Percentiles rank a stretch among this genome's conserved stretches.
These are phyloP conservation scores for Ziziphus jujuba DNA, from an alignment of 306 rosid genomes.

Conservation along the genomic window DNA sequence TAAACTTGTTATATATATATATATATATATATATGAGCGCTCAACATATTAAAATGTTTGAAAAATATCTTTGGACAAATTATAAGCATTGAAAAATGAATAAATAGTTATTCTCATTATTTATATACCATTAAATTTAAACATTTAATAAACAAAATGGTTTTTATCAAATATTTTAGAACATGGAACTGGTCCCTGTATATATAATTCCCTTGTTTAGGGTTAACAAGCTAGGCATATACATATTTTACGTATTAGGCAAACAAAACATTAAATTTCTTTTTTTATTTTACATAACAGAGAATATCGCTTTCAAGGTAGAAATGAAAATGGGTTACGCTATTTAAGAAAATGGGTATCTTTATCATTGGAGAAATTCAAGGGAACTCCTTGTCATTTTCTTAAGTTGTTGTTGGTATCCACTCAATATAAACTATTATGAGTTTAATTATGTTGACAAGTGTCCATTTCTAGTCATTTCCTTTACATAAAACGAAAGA, in stretches of 20 bases:
- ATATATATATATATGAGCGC: too few relatives aligned
- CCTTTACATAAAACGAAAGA: not conserved
- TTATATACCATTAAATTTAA: too few relatives aligned
- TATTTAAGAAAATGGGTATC: slow-evolving; percentile 13
- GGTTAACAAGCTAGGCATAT: not conserved
- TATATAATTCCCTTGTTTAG: slow-evolving; percentile 3
- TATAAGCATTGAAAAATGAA: too few relatives aligned
- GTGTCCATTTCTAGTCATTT: slow-evolving; percentile 15
- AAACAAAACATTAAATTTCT: not conserved
- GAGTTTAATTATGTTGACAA: slow-evolving; percentile 18
- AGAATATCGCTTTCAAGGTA: slow-evolving; percentile 35
- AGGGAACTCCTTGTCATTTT: slow-evolving; percentile 34
- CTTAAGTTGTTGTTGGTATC: slow-evolving; percentile 20
- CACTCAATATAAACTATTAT: slow-evolving; percentile 21
- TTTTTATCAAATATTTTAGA: too few relatives aligned
- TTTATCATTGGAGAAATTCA: slow-evolving; percentile 36
- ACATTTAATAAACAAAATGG: too few relatives aligned
- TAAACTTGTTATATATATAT: too few relatives aligned
- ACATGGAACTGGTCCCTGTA: too few relatives aligned
- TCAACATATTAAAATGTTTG: too few relatives aligned
- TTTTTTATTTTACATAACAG: slow-evolving; percentile 5
- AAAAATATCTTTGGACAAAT: too few relatives aligned
- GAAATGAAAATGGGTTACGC: slow-evolving; percentile 10
- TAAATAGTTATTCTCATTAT: too few relatives aligned
- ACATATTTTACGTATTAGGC: not conserved